phyloP scores from a whole-genome alignment of 73 alveolate genomes.

The Paramecium tetraurelia region DNA sequence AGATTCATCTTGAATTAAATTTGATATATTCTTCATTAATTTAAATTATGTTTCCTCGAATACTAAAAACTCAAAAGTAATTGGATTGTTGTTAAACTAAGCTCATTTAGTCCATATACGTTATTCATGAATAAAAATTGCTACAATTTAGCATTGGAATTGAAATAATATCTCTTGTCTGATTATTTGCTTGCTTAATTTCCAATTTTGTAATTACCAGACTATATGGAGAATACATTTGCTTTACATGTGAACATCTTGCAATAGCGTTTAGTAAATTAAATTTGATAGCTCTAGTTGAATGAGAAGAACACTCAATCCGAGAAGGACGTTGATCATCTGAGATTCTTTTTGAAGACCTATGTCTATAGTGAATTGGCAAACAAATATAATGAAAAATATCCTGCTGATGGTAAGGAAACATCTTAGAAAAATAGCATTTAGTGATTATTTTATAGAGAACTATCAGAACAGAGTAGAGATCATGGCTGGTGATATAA shows the following conservation, averaged over 20 bases:
- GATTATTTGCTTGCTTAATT: neutral
- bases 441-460: constrained; percentile 31
- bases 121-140: constrained; percentile 18
- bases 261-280: neutral
- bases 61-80: constrained; percentile 4
- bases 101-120: neutral
- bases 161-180: neutral
- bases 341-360: neutral
- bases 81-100: neutral
- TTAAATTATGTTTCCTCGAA: constrained; percentile 13
- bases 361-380: constrained; percentile 13
- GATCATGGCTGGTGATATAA: neutral
- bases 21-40: constrained; percentile 7
- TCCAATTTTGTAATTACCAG: constrained; percentile 37
- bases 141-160: constrained; percentile 16
- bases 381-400: constrained; percentile 22
- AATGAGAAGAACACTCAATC: neutral
- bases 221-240: constrained; percentile 23
- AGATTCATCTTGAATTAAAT: neutral
- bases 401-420: constrained; percentile 28
- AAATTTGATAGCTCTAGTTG: neutral
- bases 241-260: neutral
- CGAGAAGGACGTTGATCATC: neutral
- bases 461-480: neutral
- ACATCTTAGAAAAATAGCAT: neutral